Conservation (phyloP, 352 stramenopile genomes). For the Globisporangium abappressorium region DNA sequence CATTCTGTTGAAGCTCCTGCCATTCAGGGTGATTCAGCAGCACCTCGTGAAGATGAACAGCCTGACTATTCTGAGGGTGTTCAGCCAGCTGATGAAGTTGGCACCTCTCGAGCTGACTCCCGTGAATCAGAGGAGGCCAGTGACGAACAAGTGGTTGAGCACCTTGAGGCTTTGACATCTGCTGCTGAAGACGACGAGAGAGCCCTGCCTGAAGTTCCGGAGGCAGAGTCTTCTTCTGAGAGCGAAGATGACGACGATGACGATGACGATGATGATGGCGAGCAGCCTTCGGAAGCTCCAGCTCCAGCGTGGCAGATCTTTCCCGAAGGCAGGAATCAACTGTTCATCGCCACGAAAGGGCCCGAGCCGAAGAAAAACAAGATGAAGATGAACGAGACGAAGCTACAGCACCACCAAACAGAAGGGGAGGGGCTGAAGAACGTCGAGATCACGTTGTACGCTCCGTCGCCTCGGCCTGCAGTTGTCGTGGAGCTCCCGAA, state of each 20-base stretch:
- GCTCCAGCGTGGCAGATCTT: slow-evolving; percentile 15
- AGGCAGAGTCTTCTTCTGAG: background rate
- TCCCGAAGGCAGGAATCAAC: slow-evolving; percentile 9
- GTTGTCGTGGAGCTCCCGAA: background rate
- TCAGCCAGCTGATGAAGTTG: background rate
- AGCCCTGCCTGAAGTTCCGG: background rate
- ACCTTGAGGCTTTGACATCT: background rate
- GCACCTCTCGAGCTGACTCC: background rate
- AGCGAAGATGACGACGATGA: background rate
- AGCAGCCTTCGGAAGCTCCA: background rate
- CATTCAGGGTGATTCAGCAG: background rate
- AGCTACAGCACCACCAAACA: background rate
- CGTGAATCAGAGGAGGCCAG: background rate
- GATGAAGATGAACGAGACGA: too few relatives aligned
- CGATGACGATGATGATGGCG: background rate
- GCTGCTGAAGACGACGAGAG: background rate
- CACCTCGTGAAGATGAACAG: too few relatives aligned
- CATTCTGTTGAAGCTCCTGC: background rate
- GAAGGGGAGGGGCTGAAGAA: background rate
- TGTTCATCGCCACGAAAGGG: slow-evolving; percentile 14
- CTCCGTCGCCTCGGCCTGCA: background rate
- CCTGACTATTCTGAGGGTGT: background rate
- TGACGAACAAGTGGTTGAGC: background rate
- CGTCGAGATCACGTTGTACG: background rate
- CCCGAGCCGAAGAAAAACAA: slow-evolving; percentile 3